Conservation (phyloP, 1,284 basidiomycete species). For the Cutaneotrichosporon sp. region DNA sequence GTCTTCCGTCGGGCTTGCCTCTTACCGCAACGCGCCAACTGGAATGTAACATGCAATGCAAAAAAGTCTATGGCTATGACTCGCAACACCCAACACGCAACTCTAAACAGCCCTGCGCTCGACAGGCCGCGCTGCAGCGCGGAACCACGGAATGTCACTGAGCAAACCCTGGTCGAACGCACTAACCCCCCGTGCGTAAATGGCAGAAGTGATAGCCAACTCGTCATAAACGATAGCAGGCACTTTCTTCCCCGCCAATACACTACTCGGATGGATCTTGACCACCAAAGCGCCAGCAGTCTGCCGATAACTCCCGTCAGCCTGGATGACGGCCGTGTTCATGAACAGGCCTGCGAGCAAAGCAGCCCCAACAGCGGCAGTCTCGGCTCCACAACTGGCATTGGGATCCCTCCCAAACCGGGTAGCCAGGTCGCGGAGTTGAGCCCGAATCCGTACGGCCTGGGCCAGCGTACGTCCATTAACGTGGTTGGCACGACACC, state of each 20-base stretch:
- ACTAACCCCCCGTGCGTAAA: constrained; percentile 84
- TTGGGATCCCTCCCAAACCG: constrained; percentile 64
- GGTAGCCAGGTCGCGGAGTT: constrained; percentile 69
- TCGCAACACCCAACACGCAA: background rate
- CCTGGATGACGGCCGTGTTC: constrained; percentile 77
- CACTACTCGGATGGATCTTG: constrained; percentile 85
- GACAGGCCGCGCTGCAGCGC: constrained; percentile 25
- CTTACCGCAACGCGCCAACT: too few species aligned
- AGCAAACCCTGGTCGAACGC: constrained; percentile 66
- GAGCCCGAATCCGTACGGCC: constrained; percentile 75
- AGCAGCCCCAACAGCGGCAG: constrained; percentile 64
- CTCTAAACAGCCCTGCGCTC: constrained; percentile 15
- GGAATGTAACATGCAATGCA: constrained; percentile 5
- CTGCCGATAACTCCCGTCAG: constrained; percentile 80
- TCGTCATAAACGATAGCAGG: constrained; percentile 87
- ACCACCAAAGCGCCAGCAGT: constrained; percentile 70
- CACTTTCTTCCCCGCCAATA: constrained; percentile 72
- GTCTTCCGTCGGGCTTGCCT: too few species aligned
- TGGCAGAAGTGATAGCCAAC: constrained; percentile 78
- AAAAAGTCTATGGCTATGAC: background rate
- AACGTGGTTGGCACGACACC: constrained; percentile 79
- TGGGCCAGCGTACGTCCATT: constrained; percentile 84
- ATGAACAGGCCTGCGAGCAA: constrained; percentile 73
- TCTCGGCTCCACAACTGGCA: constrained; percentile 61
- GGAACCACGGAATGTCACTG: constrained; percentile 51